A percentile compares a stretch with the other conserved stretches of the same genome.
Conservation (phyloP, 176 grass and related monocot genomes). For the Aegilops bicornis region DNA sequence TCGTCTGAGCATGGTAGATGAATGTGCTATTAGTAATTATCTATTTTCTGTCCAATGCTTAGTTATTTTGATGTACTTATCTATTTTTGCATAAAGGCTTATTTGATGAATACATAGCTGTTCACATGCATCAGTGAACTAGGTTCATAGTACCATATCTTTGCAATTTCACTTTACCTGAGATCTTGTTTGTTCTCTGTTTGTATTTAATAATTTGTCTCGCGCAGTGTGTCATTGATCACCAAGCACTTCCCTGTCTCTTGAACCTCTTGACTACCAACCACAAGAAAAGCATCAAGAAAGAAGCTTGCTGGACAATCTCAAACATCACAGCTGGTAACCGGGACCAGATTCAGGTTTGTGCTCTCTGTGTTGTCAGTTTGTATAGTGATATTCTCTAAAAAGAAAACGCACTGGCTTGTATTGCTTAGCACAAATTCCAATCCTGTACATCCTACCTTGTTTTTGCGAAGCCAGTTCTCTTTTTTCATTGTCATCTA, state of each 20-base stretch:
- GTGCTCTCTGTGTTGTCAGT: background rate
- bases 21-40: background rate
- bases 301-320: slow-evolving; percentile 97
- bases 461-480: background rate
- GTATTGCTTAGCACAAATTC: background rate
- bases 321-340: slow-evolving; percentile 98
- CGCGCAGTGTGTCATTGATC: slow-evolving; percentile 84
- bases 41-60: background rate
- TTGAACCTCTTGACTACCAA: slow-evolving; percentile 78
- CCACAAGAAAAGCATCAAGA: slow-evolving; percentile 99
- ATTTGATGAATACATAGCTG: background rate
- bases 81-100: background rate
- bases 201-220: background rate
- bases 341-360: slow-evolving; percentile 91
- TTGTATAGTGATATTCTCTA: background rate
- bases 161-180: background rate
- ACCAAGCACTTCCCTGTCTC: slow-evolving; percentile 82
- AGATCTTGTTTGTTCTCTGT: background rate
- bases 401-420: background rate
- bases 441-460: background rate
- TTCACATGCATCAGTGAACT: background rate
- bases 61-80: background rate
- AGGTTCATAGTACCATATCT: background rate
- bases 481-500: background rate
- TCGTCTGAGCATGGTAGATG: background rate